Base-by-base conservation (phyloP, 192 early-diverging fungal genomes). In the Coemansia sp. region DNA sequence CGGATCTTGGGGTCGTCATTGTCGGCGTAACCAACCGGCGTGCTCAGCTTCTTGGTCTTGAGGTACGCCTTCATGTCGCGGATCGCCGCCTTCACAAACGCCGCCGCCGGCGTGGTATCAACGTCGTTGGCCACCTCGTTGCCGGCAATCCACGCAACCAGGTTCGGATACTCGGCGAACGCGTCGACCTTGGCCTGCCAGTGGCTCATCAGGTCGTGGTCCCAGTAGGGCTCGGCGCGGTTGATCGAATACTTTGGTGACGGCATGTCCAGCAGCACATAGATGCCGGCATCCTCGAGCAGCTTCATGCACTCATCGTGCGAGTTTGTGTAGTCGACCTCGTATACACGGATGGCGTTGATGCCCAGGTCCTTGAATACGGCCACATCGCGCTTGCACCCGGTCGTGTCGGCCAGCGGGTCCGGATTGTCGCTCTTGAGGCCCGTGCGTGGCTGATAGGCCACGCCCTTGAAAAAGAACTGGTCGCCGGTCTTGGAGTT, bases 101-200 rank as follows among this genome's bases (percentile, higher is more conserved):
- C 84, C 6, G 87, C 81, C 12, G 84, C 81, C 7, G 73, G 51
- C 9, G 85, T 86, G 8, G 79, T 85, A 14, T 81, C 71, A 32
- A 71, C 70, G 47, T 83, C 77, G 63, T 86, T 87, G 11, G 84
- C 82, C 1, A 87, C 87, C 64, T 90, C 85, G 67, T 90, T 88
- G 14, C 88, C 88, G 19, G 83, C 82, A 65, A 90, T 70, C 63
- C 87, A 88, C 7, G 75, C 87, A 6, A 84, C 49, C 14, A 83
- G 70, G 55, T 88, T 85, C 20, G 65, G 36, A 45, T 86, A 90
- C 19, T 78, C 74, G 29, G 79, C 45, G 53, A 88, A 90, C 2
- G 84, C 81, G 55, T 86, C 84, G 34, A 90, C 81, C 31, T 84
- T 84, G 23, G 68, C 66, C 27, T 55, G 65, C 49, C 79, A 83